Evolutionary conservation across 2,329 filamentous ascomycete genomes (phyloP).

Genomic region (Teratosphaeria viscida): DNA sequence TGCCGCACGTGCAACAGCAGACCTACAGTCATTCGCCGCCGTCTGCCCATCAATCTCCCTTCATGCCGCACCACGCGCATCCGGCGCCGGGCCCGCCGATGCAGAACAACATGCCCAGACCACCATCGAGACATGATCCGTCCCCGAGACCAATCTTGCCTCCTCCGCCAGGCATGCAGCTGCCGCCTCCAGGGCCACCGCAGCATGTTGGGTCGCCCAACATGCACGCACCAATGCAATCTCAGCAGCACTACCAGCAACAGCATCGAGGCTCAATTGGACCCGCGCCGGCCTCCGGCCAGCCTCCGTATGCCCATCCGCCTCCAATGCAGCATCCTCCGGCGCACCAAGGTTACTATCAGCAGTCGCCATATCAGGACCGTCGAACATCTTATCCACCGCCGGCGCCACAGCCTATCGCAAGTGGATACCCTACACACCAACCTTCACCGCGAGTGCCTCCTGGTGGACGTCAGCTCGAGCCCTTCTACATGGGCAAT

Average conservation of each 20-base stretch:
- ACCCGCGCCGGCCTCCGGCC: conserved; percentile 9
- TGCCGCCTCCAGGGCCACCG: conserved; percentile 18
- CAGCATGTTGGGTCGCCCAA: conserved; percentile 24
- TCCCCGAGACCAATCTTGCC: conserved; percentile 29
- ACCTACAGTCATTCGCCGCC: conserved; percentile 25
- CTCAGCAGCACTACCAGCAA: conserved; percentile 19
- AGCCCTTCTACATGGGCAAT: conserved; percentile 35
- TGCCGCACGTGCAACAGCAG: conserved; percentile 16
- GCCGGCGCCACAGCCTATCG: background rate
- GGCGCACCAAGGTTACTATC: conserved; percentile 17
- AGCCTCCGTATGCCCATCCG: conserved; percentile 10
- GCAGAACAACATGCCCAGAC: conserved; percentile 20
- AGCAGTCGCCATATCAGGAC: conserved; percentile 16
- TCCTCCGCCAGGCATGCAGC: conserved; percentile 26
- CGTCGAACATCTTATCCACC: conserved; percentile 3
- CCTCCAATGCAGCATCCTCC: conserved; percentile 22
- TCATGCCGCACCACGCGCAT: conserved; percentile 21
- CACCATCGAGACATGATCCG: conserved; percentile 15
- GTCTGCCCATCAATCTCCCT: conserved; percentile 27
- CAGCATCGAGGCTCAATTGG: conserved; percentile 13
- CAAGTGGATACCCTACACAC: background rate
- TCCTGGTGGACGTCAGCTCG: conserved; percentile 36
- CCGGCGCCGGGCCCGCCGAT: conserved; percentile 22
- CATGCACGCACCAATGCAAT: conserved; percentile 19
- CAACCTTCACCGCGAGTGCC: conserved; percentile 20